A percentile compares a stretch with the other conserved stretches of the same genome.
Conservation (phyloP, 805 yeast genomes). For the Pichia gijzeniarum region DNA sequence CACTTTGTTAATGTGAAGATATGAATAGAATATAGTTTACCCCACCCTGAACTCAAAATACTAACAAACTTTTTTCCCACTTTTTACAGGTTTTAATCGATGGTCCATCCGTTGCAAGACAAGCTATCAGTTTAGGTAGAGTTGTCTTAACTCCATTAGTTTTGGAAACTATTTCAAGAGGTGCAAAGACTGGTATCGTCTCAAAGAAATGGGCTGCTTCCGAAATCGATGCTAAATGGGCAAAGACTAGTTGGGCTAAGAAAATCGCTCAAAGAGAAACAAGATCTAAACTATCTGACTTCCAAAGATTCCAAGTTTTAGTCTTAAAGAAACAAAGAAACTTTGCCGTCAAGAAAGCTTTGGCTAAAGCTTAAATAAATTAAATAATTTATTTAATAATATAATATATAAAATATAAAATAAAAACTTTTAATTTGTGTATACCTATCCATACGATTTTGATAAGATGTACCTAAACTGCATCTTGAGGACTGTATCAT, state of each 20-base stretch:
- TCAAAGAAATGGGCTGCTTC: constrained; percentile 92
- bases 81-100: constrained; percentile 72
- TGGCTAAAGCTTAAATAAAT: constrained; percentile 79
- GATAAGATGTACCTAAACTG: too few relatives aligned
- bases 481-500: too few relatives aligned
- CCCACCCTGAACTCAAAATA: constrained; percentile 1
- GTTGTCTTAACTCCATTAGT: constrained; percentile 91
- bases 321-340: constrained; percentile 97
- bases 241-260: constrained; percentile 94
- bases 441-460: too few relatives aligned
- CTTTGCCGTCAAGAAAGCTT: constrained; percentile 90
- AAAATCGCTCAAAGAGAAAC: constrained; percentile 92
- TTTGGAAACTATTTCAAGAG: constrained; percentile 83
- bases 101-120: constrained; percentile 96
- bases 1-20: too few relatives aligned
- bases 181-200: constrained; percentile 81
- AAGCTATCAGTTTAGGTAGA: constrained; percentile 80
- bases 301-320: constrained; percentile 99
- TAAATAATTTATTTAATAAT: not conserved
- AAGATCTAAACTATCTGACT: constrained; percentile 90
- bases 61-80: constrained; percentile 8
- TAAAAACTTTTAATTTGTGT: too few relatives aligned
- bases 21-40: not conserved
- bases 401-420: not conserved
- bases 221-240: constrained; percentile 86